These are phyloP conservation scores for Elasticomyces elasticus DNA, from an alignment of 495 filamentous ascomycete species.

Conservation along the genomic window DNA sequence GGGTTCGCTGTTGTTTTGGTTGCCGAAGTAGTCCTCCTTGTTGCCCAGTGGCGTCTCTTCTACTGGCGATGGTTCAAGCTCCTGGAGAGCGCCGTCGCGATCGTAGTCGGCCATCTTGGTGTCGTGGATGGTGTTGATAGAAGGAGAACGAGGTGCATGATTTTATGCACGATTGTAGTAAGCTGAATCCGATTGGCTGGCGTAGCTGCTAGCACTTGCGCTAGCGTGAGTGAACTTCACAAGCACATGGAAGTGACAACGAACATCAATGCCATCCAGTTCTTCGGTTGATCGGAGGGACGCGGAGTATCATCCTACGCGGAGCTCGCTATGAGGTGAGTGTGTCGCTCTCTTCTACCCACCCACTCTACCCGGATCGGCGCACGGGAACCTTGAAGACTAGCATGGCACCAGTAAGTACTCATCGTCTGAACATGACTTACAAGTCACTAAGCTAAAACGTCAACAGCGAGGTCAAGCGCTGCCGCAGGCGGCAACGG, in stretches of 20 bases:
- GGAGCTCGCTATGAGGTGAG: too few species aligned
- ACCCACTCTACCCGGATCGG: too few species aligned
- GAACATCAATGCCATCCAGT: too few species aligned
- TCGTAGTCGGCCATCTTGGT: constrained; percentile 19
- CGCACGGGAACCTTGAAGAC: background rate
- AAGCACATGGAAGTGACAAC: too few species aligned
- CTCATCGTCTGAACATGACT: background rate
- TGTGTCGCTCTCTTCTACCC: background rate
- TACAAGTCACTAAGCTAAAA: background rate
- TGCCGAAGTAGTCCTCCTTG: constrained; percentile 48
- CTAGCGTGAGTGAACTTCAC: too few species aligned
- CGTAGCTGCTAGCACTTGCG: too few species aligned
- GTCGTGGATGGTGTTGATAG: too few species aligned
- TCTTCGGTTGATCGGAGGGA: too few species aligned
- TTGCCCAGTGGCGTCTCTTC: constrained; percentile 49
- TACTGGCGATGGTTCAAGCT: constrained; percentile 75
- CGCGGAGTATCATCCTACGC: too few species aligned
- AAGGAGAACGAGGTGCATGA: too few species aligned
- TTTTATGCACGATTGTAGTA: background rate
- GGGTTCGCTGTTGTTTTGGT: constrained; percentile 7
- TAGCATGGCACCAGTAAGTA: constrained; percentile 26
- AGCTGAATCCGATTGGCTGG: background rate
- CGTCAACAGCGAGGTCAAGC: constrained; percentile 27
- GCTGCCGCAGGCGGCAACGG: constrained; percentile 50
- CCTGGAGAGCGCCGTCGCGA: constrained; percentile 49